Conservation (phyloP, 2,329 filamentous ascomycete genomes). For the Fusarium pininemorale region DNA sequence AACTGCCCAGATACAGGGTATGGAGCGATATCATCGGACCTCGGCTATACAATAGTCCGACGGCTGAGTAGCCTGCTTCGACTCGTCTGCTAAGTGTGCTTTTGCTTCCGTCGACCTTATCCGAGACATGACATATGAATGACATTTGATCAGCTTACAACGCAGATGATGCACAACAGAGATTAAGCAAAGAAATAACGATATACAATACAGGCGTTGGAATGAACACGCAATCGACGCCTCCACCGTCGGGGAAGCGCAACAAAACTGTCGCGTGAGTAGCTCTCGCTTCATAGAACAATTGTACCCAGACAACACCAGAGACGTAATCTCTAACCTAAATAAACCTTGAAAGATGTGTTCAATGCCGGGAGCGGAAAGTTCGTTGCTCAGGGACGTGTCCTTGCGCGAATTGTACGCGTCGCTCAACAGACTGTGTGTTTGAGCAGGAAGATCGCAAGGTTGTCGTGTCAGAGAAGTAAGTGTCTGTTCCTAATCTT, state of each 20-base stretch:
- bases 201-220: background rate
- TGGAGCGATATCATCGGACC: rapidly evolving
- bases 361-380: background rate
- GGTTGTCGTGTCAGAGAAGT: background rate
- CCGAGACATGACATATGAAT: background rate
- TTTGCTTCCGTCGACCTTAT: background rate
- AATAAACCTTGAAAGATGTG: rapidly evolving
- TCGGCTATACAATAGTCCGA: background rate
- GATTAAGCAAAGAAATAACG: background rate
- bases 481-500: background rate
- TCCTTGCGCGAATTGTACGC: background rate
- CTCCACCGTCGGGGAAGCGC: background rate
- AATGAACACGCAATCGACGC: background rate
- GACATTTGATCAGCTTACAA: rapidly evolving
- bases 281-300: background rate
- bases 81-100: background rate
- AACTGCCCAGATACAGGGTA: too few relatives aligned
- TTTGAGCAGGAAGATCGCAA: background rate
- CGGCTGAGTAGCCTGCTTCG: background rate
- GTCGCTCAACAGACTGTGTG: background rate
- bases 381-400: background rate
- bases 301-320: background rate
- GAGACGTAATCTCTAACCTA: rapidly evolving
- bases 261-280: background rate
- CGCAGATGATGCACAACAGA: rapidly evolving